phyloP scores from a whole-genome alignment of 331 rosid species.

The Erythrophleum ivorense region DNA sequence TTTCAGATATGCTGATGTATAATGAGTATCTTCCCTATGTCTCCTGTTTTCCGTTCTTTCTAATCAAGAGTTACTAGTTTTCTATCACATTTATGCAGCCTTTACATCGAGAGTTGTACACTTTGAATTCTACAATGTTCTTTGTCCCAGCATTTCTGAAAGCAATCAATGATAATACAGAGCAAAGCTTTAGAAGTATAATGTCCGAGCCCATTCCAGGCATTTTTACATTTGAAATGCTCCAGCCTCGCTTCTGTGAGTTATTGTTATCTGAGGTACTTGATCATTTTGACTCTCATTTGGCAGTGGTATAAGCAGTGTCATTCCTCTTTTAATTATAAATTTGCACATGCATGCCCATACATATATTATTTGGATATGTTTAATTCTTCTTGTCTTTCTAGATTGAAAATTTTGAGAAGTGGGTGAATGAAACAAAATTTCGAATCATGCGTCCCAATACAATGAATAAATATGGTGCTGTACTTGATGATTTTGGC shows the following conservation, averaged over 20 bases:
- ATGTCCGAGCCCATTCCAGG: constrained; percentile 77
- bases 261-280: constrained; percentile 83
- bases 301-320: constrained; percentile 25
- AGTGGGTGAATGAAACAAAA: constrained; percentile 82
- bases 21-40: constrained; percentile 21
- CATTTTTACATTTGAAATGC: constrained; percentile 80
- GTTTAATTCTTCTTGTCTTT: constrained; percentile 42
- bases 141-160: constrained; percentile 85
- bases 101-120: constrained; percentile 65
- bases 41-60: constrained; percentile 11
- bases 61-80: constrained; percentile 25
- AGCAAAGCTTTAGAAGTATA: constrained; percentile 75
- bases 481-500: constrained; percentile 97
- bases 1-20: constrained; percentile 12
- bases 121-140: constrained; percentile 65
- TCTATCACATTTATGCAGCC: constrained; percentile 56
- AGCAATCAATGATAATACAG: constrained; percentile 78
- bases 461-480: constrained; percentile 88
- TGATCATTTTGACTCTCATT: constrained; percentile 41
- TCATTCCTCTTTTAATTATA: constrained; percentile 30
- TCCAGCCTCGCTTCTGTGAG: constrained; percentile 78
- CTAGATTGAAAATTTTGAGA: constrained; percentile 86
- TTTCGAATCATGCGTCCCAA: constrained; percentile 94
- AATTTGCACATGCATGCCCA: constrained; percentile 5
- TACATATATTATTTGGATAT: constrained; percentile 11